Evolutionary conservation across 768 basidiomycete species (phyloP).

Genomic region (Candolleomyces efflorescens): DNA sequence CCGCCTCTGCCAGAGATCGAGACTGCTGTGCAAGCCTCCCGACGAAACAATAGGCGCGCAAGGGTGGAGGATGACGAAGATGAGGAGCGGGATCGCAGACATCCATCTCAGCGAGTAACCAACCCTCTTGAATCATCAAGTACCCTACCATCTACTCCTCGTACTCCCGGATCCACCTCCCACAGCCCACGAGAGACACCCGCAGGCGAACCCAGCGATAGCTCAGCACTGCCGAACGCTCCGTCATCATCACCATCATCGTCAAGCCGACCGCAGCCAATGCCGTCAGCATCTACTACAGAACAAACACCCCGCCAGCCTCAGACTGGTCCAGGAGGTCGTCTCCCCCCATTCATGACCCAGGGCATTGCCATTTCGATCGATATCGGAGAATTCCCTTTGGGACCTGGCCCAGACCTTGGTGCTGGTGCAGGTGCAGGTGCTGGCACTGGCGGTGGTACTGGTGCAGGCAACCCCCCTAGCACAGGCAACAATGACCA

Average conservation of each 20-base stretch:
- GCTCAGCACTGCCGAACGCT: too few species aligned
- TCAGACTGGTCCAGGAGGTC: not conserved
- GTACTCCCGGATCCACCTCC: slow-evolving; percentile 14
- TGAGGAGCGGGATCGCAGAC: slow-evolving; percentile 55
- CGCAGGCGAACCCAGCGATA: too few species aligned
- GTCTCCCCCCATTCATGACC: not conserved
- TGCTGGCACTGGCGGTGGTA: not conserved
- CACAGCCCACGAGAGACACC: slow-evolving; percentile 10
- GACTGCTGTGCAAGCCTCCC: slow-evolving; percentile 7
- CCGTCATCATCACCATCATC: too few species aligned
- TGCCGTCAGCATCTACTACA: not conserved
- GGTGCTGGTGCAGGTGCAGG: not conserved
- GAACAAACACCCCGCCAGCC: not conserved
- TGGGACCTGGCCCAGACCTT: not conserved
- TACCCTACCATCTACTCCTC: slow-evolving; percentile 4
- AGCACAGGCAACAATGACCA: not conserved
- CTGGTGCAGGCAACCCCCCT: not conserved
- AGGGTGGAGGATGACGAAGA: slow-evolving; percentile 63
- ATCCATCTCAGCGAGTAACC: slow-evolving; percentile 55
- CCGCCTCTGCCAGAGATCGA: slow-evolving; percentile 6
- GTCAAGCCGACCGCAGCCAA: too few species aligned
- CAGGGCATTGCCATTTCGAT: not conserved
- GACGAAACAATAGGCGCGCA: slow-evolving; percentile 38
- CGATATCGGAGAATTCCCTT: not conserved
- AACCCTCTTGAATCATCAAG: slow-evolving; percentile 12